Conservation (phyloP, 495 filamentous ascomycete species). For the Pseudotulostoma volvatum region DNA sequence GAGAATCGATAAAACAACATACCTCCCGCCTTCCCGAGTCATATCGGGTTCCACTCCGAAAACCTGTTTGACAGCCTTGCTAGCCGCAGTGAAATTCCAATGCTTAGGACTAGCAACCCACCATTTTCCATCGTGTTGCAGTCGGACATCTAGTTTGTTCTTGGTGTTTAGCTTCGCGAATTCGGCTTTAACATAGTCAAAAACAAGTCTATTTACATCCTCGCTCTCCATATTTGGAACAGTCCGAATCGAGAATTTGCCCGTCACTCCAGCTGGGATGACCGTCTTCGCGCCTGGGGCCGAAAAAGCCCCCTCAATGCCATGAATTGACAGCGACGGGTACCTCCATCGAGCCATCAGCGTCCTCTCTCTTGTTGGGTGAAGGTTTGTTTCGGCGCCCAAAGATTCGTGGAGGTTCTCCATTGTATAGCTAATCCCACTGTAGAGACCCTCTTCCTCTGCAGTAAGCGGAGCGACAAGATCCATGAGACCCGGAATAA, state of each 20-base stretch:
- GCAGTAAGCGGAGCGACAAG: slow-evolving; percentile 75
- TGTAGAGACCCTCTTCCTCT: slow-evolving; percentile 75
- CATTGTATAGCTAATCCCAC: slow-evolving; percentile 83
- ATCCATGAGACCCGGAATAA: slow-evolving; percentile 75
- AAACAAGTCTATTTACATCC: slow-evolving; percentile 69
- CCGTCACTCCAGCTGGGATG: slow-evolving; percentile 90
- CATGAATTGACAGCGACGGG: slow-evolving; percentile 90
- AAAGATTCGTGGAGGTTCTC: slow-evolving; percentile 81
- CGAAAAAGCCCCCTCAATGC: slow-evolving; percentile 90
- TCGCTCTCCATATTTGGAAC: slow-evolving; percentile 95
- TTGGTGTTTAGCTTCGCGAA: slow-evolving; percentile 78
- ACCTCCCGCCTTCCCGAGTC: slow-evolving; percentile 89
- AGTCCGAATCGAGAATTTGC: slow-evolving; percentile 95
- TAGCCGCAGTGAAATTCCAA: slow-evolving; percentile 92
- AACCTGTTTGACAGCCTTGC: slow-evolving; percentile 83
- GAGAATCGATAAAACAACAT: slow-evolving; percentile 12
- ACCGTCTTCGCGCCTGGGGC: slow-evolving; percentile 92
- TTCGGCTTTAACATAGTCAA: slow-evolving; percentile 56
- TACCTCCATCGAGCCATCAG: slow-evolving; percentile 93
- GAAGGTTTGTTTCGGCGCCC: slow-evolving; percentile 72
- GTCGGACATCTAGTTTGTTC: slow-evolving; percentile 65
- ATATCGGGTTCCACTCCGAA: slow-evolving; percentile 88
- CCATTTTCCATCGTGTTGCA: slow-evolving; percentile 89
- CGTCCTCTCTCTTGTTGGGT: slow-evolving; percentile 67
- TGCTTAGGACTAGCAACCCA: slow-evolving; percentile 95